A percentile compares a stretch with the other conserved stretches of the same genome.
Conservation (phyloP, 345 rosid genomes). For the Trapa bicornis region DNA sequence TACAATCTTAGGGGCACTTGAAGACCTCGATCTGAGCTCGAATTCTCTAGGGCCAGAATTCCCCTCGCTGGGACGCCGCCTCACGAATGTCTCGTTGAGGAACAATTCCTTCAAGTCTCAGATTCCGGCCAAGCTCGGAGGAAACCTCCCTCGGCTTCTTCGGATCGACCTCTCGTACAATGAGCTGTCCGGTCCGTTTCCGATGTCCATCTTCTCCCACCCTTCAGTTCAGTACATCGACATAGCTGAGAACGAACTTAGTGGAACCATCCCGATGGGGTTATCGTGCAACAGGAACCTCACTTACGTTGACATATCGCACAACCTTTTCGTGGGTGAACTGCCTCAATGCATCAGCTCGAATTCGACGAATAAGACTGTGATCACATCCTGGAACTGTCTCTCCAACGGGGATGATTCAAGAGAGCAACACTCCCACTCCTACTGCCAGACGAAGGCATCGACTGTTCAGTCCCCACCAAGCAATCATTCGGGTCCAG, state of each 20-base stretch:
- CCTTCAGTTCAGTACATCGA: slow-evolving; percentile 45
- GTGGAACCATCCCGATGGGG: slow-evolving; percentile 37
- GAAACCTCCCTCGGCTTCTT: slow-evolving; percentile 33
- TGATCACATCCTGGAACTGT: slow-evolving; percentile 68
- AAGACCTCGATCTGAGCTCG: slow-evolving; percentile 45
- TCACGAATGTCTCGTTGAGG: slow-evolving; percentile 29
- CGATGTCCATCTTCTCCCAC: slow-evolving; percentile 43
- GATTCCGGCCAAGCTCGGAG: slow-evolving; percentile 35
- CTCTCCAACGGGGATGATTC: slow-evolving; percentile 31
- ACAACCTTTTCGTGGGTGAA: slow-evolving; percentile 59
- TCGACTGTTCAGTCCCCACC: slow-evolving; percentile 54
- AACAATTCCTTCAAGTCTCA: slow-evolving; percentile 59
- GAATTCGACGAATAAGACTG: slow-evolving; percentile 35
- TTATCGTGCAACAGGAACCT: slow-evolving; percentile 42
- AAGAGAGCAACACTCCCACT: slow-evolving; percentile 49
- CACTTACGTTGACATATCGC: slow-evolving; percentile 47
- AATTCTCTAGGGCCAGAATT: slow-evolving; percentile 53
- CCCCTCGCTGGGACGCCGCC: slow-evolving; percentile 42
- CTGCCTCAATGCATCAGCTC: slow-evolving; percentile 46
- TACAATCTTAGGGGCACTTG: slow-evolving; percentile 23
- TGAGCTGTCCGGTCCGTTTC: slow-evolving; percentile 42
- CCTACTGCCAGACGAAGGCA: slow-evolving; percentile 69
- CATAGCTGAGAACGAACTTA: slow-evolving; percentile 41
- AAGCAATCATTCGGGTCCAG: not conserved
- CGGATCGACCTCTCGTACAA: slow-evolving; percentile 53